Evolutionary conservation across 2,329 filamentous ascomycete species (phyloP).

Genomic region (Scytalidium sp.): DNA sequence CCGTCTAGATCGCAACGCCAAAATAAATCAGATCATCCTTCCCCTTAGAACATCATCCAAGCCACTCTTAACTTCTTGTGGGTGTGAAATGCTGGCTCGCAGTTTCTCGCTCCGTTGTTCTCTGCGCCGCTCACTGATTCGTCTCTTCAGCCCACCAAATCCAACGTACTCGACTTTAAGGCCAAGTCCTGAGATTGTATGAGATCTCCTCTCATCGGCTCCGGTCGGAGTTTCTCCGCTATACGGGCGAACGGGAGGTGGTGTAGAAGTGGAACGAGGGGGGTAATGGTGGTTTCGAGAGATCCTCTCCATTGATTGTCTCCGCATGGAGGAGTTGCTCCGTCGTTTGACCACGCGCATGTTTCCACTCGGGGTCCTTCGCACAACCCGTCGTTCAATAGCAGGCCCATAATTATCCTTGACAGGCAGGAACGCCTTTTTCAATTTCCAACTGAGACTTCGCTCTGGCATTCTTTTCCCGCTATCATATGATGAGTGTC

Average conservation of each 20-base stretch:
- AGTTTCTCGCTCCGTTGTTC: constrained; percentile 58
- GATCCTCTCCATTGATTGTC: constrained; percentile 11
- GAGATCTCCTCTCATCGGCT: constrained; percentile 6
- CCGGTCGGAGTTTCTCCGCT: background rate
- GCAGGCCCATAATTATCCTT: constrained; percentile 35
- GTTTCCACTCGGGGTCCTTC: constrained; percentile 57
- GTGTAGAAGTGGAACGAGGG: background rate
- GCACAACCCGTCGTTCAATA: constrained; percentile 55
- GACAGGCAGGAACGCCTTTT: constrained; percentile 57
- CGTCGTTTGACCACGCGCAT: constrained; percentile 54
- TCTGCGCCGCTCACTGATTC: constrained; percentile 54
- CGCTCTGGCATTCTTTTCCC: constrained; percentile 42
- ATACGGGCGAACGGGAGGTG: background rate
- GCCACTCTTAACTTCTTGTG: constrained; percentile 35
- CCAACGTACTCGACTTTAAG: constrained; percentile 46
- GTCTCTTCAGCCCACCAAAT: constrained; percentile 50
- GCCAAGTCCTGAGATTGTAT: constrained; percentile 29
- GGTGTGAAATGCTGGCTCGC: constrained; percentile 57
- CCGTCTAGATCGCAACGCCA: background rate
- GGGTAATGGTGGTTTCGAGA: background rate
- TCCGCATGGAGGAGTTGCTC: constrained; percentile 34
- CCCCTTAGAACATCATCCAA: constrained; percentile 26
- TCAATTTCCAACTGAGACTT: constrained; percentile 41
- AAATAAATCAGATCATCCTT: background rate
- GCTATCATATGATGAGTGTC: constrained; percentile 47